phyloP scores from a whole-genome alignment of 75 land plant genomes.

The Azolla pinnata region DNA sequence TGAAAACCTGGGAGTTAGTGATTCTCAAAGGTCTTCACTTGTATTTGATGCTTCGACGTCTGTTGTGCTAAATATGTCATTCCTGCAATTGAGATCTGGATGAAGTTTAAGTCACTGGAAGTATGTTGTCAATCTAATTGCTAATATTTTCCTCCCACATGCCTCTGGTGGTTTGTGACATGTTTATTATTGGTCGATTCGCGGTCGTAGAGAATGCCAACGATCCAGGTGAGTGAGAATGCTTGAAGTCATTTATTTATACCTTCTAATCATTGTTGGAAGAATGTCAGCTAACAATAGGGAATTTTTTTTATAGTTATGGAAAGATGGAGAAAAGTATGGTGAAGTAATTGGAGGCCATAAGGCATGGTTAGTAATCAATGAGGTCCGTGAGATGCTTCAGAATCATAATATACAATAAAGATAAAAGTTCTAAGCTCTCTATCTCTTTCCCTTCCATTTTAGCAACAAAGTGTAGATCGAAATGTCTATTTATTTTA shows the following conservation, averaged over 20 bases:
- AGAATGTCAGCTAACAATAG: neutral
- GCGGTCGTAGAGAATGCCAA: constrained; percentile 44
- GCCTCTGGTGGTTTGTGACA: neutral
- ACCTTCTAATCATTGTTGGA: neutral
- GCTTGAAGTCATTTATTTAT: neutral
- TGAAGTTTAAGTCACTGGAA: too few species aligned
- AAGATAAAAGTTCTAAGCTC: too few species aligned
- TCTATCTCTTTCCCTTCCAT: too few species aligned
- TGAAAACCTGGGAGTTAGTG: too few species aligned
- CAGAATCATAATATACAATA: constrained; percentile 20
- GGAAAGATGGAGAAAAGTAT: constrained; percentile 58
- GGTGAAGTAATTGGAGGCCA: constrained; percentile 69
- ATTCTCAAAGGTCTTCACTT: too few species aligned
- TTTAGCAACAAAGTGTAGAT: too few species aligned
- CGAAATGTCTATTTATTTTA: too few species aligned
- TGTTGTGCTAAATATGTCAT: too few species aligned
- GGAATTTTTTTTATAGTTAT: constrained; percentile 31
- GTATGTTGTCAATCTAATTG: neutral
- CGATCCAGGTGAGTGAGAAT: constrained; percentile 34
- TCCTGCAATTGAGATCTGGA: too few species aligned
- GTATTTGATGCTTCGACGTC: too few species aligned
- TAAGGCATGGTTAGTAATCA: constrained; percentile 62
- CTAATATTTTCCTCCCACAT: neutral
- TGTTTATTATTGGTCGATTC: too few species aligned
- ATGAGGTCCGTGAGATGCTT: constrained; percentile 70